Evolutionary conservation across 352 stramenopile species (phyloP).

Genomic region (Phytophthora melonis): DNA sequence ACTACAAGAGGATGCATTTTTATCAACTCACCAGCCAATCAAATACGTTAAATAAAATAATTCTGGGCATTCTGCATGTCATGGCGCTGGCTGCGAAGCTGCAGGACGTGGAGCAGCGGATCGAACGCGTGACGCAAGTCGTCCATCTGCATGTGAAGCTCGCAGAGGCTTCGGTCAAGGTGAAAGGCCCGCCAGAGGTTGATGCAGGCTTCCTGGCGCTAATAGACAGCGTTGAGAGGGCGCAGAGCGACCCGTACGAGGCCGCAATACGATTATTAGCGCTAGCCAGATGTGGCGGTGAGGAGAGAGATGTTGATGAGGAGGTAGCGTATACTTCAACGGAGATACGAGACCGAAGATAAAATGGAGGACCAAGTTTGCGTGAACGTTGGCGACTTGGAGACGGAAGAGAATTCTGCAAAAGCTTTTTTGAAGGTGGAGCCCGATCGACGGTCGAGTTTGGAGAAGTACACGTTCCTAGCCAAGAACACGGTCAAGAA

Average conservation of each 20-base stretch:
- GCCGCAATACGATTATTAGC: conserved; percentile 2
- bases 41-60: background rate
- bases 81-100: conserved; percentile 13
- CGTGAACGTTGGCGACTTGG: background rate
- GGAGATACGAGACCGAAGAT: conserved; percentile 11
- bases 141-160: conserved; percentile 21
- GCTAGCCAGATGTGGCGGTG: background rate
- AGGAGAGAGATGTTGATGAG: background rate
- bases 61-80: background rate
- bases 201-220: background rate
- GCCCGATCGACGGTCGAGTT: background rate
- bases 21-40: background rate
- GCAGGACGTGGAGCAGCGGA: conserved; percentile 26
- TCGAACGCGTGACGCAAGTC: conserved; percentile 11
- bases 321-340: background rate
- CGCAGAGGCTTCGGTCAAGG: background rate
- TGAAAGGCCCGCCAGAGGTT: background rate
- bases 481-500: conserved; percentile 2
- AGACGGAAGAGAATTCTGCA: background rate
- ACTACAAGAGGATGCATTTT: background rate
- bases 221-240: background rate
- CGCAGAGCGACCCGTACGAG: conserved; percentile 1
- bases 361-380: background rate
- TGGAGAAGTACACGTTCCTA: conserved; percentile 2
- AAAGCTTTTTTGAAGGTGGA: background rate